Evolutionary conservation across 768 basidiomycete genomes (phyloP), one percentile per base, ranked within the genome.

Genomic region (Tubosaeta brunneosetosa): DNA sequence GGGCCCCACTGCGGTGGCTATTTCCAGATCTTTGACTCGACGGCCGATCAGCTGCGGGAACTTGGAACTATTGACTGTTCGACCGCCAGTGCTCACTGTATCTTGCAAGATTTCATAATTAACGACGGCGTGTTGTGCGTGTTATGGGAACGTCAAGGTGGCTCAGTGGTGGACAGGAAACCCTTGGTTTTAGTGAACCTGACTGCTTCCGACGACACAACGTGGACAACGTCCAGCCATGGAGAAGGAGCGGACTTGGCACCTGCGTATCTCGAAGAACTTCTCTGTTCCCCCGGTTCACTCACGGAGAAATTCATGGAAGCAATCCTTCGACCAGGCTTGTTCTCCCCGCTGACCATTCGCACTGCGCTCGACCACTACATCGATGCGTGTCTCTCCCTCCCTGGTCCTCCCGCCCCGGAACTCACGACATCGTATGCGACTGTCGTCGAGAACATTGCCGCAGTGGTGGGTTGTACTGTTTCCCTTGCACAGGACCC

Each of bases 181-280:
- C 67, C 72, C 51, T 71, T 86, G 26, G 73, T 74, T 51, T 49
- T 79, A 44, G 67, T 70, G 42, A 66, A 69, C 32, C 58, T 55
- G 47, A 57, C 53, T 63, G 70, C 51, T 61, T 68, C 58, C 60
- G 57, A 47, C 47, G 50, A 65, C 36, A 53, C 70, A 44, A 49
- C 65, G 34, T 91, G 90, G 87, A 71, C 71, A 49, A 70, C 74
- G 27, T 81, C 80, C 7, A 72, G 73, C 44, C 84, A 87, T 61
- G 78, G 84, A n/a, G 77, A 79, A 56, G 85, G 90, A 71, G 77
- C 81, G 40, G 88, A 87, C 64, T 75, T 88, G 61, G 89, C 89
- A 0, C 88, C 94, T 16, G 82, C 85, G n/a, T 86, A 89, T 69
- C 84, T 97, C 59, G 93, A 94, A 61, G 90, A 91, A 59, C 77